Evolutionary conservation across 1,284 basidiomycete species (phyloP), one percentile per base, ranked within the genome.

Genomic region (Ustilago hordei): DNA sequence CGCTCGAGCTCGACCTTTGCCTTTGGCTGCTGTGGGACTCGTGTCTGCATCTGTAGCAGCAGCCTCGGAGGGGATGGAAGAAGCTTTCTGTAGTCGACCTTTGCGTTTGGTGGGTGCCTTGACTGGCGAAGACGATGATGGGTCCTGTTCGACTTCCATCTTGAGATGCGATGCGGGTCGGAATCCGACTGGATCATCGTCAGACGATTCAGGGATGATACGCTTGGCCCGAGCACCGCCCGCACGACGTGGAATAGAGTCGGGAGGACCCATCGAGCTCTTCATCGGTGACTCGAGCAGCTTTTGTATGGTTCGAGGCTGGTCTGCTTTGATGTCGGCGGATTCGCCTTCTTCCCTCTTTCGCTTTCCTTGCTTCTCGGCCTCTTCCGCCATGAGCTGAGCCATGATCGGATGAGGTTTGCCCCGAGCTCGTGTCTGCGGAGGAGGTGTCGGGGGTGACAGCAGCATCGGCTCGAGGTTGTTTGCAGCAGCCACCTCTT

Each of bases 211-310:
- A 19, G 41, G 23, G 31, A 73, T 64, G 36, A 64, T 41, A 3
- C 70, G 52, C 35, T 73, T 73, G 34, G 38, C 32, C 0, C 70
- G 58, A 38, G 15, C 8, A 2, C 41, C 61, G 19, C 64, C 65
- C 9, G 65, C 58, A 48, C 72, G 72, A n/a, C 72, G 60, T 31
- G 69, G 75, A 3, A 72, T 55, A 19, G 75, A 77, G 32, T 77
- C 69, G 1, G 75, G 75, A 6, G 75, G 75, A 19, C 75, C 69
- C 75, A 77, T 77, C 19, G 64, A 63, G 50, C 58, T 68, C 39
- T 70, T 76, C 31, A 36, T 12, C 3, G 68, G 64, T 35, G 64
- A 73, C 15, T 60, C 64, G 8, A 50, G 36, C 31, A 31, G 35
- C 35, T 57, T 64, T 12, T 35, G 54, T 4, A 55, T 50, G 4